phyloP scores from a whole-genome alignment of 1,139 yeast genomes.

The Torulaspora globosa region DNA sequence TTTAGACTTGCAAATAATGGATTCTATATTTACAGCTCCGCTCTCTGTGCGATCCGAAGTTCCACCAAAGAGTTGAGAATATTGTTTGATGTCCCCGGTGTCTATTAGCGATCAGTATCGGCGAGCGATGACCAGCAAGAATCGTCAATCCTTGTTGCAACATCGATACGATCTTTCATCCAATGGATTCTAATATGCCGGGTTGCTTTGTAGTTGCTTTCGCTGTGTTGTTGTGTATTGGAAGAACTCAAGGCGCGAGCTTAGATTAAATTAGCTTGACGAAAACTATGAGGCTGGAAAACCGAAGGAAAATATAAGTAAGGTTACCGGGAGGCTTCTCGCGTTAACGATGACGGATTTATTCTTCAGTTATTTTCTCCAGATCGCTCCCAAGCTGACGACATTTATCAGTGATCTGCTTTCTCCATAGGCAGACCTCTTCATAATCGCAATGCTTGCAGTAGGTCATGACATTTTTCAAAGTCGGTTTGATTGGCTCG shows the following conservation, averaged over 20 bases:
- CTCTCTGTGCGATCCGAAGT: constrained; percentile 20
- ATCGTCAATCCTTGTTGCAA: background rate
- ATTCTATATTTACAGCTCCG: constrained; percentile 34
- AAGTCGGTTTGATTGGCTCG: constrained; percentile 37
- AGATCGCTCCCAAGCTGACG: constrained; percentile 24
- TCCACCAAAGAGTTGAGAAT: constrained; percentile 20
- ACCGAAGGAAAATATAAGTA: too few relatives aligned
- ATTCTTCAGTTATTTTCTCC: constrained; percentile 2
- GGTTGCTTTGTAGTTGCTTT: background rate
- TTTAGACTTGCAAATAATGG: constrained; percentile 35
- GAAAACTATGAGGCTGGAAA: too few relatives aligned
- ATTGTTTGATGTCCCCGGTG: background rate
- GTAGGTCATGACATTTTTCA: constrained; percentile 35
- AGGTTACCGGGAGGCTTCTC: background rate
- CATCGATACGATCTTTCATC: background rate
- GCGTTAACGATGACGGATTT: background rate
- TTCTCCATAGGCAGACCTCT: constrained; percentile 37
- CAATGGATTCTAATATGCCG: background rate
- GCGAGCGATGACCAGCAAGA: background rate
- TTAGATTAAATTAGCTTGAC: background rate
- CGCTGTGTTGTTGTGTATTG: too few relatives aligned
- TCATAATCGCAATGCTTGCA: constrained; percentile 56
- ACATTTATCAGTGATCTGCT: constrained; percentile 20
- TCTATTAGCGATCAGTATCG: background rate
- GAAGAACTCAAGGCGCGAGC: background rate